Conservation (phyloP, 2,329 filamentous ascomycete species). For the Botryotinia convoluta region DNA sequence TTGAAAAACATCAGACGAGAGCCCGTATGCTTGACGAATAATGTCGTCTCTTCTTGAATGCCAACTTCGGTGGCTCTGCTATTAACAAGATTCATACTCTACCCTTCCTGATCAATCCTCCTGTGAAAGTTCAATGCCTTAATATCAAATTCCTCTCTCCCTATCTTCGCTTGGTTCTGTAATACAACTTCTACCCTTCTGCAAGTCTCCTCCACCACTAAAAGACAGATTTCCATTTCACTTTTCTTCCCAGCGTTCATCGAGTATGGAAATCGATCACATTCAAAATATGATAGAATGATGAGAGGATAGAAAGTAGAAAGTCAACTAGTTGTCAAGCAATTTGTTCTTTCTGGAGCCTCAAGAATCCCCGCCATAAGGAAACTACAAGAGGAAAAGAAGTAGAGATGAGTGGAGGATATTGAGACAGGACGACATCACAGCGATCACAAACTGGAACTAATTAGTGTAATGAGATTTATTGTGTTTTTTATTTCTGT, state of each 20-base stretch:
- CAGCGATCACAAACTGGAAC: neutral
- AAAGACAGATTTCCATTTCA: neutral
- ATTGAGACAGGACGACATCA: neutral
- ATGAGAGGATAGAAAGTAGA: neutral
- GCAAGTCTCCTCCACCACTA: neutral
- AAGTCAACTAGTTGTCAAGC: neutral
- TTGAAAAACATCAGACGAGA: neutral
- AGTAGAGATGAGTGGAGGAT: neutral
- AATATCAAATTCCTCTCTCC: neutral
- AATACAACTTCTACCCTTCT: neutral
- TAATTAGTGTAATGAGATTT: neutral
- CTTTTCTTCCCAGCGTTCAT: neutral
- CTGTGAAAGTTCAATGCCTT: accelerated
- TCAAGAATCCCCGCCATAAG: neutral
- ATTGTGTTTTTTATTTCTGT: neutral
- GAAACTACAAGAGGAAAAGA: neutral
- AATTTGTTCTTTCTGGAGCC: neutral
- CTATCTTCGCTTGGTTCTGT: neutral
- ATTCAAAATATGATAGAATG: neutral
- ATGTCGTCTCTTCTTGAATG: neutral
- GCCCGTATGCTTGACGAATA: neutral
- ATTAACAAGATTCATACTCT: neutral
- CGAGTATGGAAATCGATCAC: neutral
- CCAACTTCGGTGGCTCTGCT: neutral
- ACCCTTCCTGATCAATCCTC: neutral